These are phyloP conservation scores for Verticillium dahliae DNA, from an alignment of 2,329 filamentous ascomycete genomes.

Conservation along the genomic window DNA sequence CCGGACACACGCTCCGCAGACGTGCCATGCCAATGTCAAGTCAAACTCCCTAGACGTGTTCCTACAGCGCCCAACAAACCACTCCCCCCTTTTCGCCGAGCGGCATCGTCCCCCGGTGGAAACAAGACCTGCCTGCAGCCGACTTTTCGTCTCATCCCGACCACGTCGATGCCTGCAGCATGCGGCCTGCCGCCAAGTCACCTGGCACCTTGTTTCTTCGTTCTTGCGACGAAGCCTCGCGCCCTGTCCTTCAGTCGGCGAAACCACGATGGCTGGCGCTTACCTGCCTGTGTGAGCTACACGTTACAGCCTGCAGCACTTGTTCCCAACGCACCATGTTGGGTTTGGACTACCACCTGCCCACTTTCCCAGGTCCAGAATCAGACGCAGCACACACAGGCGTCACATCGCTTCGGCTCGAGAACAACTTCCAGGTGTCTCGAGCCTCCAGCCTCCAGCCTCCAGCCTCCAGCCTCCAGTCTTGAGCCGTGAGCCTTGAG, in stretches of 20 bases:
- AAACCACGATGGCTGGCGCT: not conserved
- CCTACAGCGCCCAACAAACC: too few relatives aligned
- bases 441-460: too few relatives aligned
- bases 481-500: too few relatives aligned
- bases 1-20: too few relatives aligned
- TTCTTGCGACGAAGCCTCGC: not conserved
- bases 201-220: not conserved
- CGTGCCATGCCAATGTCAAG: too few relatives aligned
- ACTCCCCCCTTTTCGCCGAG: not conserved
- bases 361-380: not conserved
- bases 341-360: not conserved
- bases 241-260: not conserved
- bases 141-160: not conserved
- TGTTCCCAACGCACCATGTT: not conserved
- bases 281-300: not conserved
- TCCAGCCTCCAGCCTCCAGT: too few relatives aligned
- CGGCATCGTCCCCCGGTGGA: not conserved
- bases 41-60: too few relatives aligned
- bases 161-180: not conserved
- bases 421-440: too few relatives aligned
- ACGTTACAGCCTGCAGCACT: not conserved
- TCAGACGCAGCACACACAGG: not conserved
- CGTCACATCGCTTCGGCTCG: not conserved
- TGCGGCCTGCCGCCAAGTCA: not conserved
- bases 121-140: not conserved